phyloP scores from a whole-genome alignment of 139 green algal genomes.

The Microglena sp. region DNA sequence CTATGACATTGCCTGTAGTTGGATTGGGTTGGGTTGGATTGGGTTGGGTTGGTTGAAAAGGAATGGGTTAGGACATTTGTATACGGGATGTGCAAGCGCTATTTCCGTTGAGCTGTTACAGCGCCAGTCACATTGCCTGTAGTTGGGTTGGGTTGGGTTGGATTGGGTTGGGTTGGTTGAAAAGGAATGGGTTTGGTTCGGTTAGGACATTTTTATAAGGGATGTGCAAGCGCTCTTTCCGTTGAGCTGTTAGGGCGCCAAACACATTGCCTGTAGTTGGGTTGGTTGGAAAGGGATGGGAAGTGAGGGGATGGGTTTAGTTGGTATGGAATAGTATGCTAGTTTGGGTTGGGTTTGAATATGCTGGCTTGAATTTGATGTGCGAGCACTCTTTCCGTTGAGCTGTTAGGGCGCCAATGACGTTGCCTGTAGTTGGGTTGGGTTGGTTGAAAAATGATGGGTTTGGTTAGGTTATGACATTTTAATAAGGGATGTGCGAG shows the following conservation, averaged over 20 bases:
- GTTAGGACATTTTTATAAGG: constrained; percentile 94
- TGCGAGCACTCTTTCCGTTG: constrained; percentile 50
- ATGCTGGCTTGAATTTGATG: constrained; percentile 64
- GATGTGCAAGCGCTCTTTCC: constrained; percentile 63
- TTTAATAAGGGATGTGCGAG: constrained; percentile 85
- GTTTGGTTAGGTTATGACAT: no score
- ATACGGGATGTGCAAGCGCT: constrained; percentile 83
- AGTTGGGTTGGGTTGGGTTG: not conserved
- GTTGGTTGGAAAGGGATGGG: no score
- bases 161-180: not conserved
- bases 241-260: constrained; percentile 77
- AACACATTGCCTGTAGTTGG: constrained; percentile 82
- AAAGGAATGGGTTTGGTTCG: no score
- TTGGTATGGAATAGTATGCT: no score
- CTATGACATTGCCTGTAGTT: constrained; percentile 85
- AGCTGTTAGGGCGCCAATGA: constrained; percentile 91
- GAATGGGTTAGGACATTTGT: no score
- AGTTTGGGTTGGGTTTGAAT: not conserved
- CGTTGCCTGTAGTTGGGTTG: constrained; percentile 57
- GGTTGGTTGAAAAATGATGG: not conserved
- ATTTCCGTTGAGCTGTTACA: constrained; percentile 67
- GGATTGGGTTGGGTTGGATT: not conserved
- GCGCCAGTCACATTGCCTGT: constrained; percentile 91
- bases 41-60: not conserved
- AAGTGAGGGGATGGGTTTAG: no score